These are phyloP conservation scores for Lipomyces yamanashiensis DNA, from an alignment of 805 yeast genomes.

Conservation along the genomic window DNA sequence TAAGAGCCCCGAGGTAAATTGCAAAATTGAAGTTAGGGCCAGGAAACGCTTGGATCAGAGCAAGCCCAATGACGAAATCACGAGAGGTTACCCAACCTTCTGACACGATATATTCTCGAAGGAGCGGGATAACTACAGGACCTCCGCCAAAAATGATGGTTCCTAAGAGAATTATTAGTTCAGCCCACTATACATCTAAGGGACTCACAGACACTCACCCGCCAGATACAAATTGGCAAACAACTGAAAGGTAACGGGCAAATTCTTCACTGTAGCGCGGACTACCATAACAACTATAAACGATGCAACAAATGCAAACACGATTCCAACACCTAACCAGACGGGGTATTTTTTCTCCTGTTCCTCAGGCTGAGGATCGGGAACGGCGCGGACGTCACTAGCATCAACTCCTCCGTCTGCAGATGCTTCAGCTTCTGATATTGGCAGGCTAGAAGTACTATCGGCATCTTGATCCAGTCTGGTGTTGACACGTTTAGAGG, in stretches of 20 bases:
- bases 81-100: slow-evolving; percentile 34
- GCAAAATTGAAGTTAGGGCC: slow-evolving; percentile 35
- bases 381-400: slow-evolving; percentile 22
- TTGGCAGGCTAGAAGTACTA: not conserved
- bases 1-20: slow-evolving; percentile 32
- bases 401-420: slow-evolving; percentile 21
- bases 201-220: not conserved
- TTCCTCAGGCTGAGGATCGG: slow-evolving; percentile 1
- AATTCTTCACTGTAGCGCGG: slow-evolving; percentile 14
- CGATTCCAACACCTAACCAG: slow-evolving; percentile 23
- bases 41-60: slow-evolving; percentile 33
- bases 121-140: slow-evolving; percentile 33
- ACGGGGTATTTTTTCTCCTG: slow-evolving; percentile 20
- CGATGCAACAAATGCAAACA: slow-evolving; percentile 18
- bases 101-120: slow-evolving; percentile 32
- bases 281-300: slow-evolving; percentile 29
- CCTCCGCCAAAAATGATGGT: slow-evolving; percentile 36
- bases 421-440: not conserved
- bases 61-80: slow-evolving; percentile 33
- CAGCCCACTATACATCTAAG: not conserved
- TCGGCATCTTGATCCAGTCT: not conserved
- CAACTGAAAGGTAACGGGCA: slow-evolving; percentile 26
- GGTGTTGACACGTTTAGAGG: slow-evolving; percentile 1
- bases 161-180: slow-evolving; percentile 2
- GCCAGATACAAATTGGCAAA: slow-evolving; percentile 32